Conservation (phyloP, 306 rosid species). For the Notholithocarpus densiflorus region DNA sequence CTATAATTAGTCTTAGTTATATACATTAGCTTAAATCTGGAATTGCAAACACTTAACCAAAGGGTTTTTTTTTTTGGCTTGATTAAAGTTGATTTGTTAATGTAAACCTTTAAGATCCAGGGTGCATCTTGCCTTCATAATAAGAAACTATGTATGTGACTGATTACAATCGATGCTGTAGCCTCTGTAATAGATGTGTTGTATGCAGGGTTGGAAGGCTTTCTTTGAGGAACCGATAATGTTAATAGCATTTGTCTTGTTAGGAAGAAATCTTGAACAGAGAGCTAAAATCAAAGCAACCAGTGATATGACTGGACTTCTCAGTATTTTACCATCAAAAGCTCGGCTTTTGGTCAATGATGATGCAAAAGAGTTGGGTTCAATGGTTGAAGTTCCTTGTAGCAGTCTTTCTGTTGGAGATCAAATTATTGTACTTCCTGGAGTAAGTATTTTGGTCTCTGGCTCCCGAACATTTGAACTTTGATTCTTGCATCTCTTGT, state of each 20-base stretch:
- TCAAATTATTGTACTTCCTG: constrained; percentile 78
- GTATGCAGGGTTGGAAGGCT: constrained; percentile 92
- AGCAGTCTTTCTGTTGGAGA: constrained; percentile 84
- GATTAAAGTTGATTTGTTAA: background rate
- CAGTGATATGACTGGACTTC: constrained; percentile 97
- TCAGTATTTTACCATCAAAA: constrained; percentile 82
- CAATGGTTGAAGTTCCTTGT: constrained; percentile 86
- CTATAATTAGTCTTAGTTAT: too few relatives aligned
- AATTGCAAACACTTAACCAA: background rate
- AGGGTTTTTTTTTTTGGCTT: background rate
- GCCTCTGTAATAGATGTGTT: constrained; percentile 26
- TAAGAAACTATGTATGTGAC: constrained; percentile 15
- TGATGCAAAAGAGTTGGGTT: constrained; percentile 41
- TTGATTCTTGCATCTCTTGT: background rate
- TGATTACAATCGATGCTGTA: constrained; percentile 11
- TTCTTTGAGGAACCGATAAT: constrained; percentile 98
- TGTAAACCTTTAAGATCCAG: background rate
- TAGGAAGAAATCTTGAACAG: constrained; percentile 96
- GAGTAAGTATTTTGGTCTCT: constrained; percentile 56
- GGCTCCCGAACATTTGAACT: constrained; percentile 1
- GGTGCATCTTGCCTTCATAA: constrained; percentile 16
- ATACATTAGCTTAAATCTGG: background rate
- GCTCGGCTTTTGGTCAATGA: constrained; percentile 80
- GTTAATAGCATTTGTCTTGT: constrained; percentile 93
- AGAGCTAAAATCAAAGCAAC: constrained; percentile 97